Conservation (phyloP, 805 yeast species). For the Starmerella scarabaei region DNA sequence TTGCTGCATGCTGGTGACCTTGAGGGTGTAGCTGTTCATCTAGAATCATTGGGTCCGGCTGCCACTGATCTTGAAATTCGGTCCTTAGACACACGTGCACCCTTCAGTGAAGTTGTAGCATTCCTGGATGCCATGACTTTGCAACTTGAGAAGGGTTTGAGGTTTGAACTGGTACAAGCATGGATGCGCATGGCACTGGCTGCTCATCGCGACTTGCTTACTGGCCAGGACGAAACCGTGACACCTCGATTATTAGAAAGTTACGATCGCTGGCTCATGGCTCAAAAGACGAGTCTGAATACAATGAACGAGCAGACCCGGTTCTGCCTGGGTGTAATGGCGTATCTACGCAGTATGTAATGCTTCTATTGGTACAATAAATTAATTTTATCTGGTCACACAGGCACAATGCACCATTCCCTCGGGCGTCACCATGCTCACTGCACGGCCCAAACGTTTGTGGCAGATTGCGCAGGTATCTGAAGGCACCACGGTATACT, state of each 20-base stretch:
- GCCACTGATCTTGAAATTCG: conserved; percentile 75
- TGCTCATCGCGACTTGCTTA: conserved; percentile 71
- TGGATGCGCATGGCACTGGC: conserved; percentile 60
- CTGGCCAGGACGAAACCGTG: conserved; percentile 3
- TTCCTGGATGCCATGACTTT: conserved; percentile 55
- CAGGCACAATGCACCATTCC: conserved; percentile 18
- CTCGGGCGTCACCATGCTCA: conserved; percentile 5
- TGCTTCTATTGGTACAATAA: conserved; percentile 13
- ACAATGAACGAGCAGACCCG: conserved; percentile 56
- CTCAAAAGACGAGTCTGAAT: conserved; percentile 33
- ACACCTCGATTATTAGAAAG: conserved; percentile 30
- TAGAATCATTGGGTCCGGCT: conserved; percentile 59
- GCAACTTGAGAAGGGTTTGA: conserved; percentile 43
- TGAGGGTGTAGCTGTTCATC: conserved; percentile 38
- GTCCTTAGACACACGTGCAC: conserved; percentile 51
- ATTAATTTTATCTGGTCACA: not conserved
- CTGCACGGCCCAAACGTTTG: conserved; percentile 17
- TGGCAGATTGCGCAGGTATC: conserved; percentile 18
- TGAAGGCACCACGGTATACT: conserved; percentile 3
- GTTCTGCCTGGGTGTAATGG: conserved; percentile 69
- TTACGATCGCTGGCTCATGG: conserved; percentile 37
- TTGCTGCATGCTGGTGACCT: conserved; percentile 26
- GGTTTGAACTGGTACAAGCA: conserved; percentile 73
- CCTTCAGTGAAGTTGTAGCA: conserved; percentile 49
- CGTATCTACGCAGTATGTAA: conserved; percentile 32